These are phyloP conservation scores for Periconia macrospinosa DNA, from an alignment of 2,329 filamentous ascomycete genomes.

Conservation along the genomic window DNA sequence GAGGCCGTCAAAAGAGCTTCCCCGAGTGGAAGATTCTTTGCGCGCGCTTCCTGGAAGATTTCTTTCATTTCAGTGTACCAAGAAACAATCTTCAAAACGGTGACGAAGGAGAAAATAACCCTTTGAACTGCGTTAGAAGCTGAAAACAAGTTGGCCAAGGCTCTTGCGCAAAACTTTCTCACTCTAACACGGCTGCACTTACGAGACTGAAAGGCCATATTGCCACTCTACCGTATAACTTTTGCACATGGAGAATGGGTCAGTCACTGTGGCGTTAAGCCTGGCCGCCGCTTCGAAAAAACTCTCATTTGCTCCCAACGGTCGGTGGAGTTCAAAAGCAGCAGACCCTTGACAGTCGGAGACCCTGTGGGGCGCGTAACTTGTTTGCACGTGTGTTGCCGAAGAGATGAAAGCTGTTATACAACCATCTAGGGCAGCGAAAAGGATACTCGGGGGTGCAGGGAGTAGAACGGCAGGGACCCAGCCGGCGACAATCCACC, in stretches of 20 bases:
- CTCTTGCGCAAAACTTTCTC: too few relatives aligned
- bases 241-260: conserved; percentile 21
- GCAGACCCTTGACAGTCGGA: conserved; percentile 4
- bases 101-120: conserved; percentile 14
- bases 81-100: conserved; percentile 12
- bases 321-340: conserved; percentile 12
- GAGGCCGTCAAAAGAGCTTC: not conserved
- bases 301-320: conserved; percentile 25
- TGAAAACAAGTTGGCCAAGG: not conserved
- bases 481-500: conserved; percentile 15
- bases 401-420: conserved; percentile 6
- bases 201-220: conserved; percentile 22
- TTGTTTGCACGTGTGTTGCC: conserved; percentile 6
- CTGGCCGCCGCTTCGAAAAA: conserved; percentile 29
- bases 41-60: not conserved
- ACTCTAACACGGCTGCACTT: not conserved
- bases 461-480: conserved; percentile 13
- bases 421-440: conserved; percentile 11
- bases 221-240: conserved; percentile 25
- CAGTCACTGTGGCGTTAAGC: conserved; percentile 21
- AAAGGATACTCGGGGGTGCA: conserved; percentile 12
- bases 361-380: conserved; percentile 9
- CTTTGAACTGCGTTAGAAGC: conserved; percentile 1
- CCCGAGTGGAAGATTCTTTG: not conserved
- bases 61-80: conserved; percentile 3